phyloP scores from a whole-genome alignment of 140 eudicot genomes.

The Senecio squalidus region DNA sequence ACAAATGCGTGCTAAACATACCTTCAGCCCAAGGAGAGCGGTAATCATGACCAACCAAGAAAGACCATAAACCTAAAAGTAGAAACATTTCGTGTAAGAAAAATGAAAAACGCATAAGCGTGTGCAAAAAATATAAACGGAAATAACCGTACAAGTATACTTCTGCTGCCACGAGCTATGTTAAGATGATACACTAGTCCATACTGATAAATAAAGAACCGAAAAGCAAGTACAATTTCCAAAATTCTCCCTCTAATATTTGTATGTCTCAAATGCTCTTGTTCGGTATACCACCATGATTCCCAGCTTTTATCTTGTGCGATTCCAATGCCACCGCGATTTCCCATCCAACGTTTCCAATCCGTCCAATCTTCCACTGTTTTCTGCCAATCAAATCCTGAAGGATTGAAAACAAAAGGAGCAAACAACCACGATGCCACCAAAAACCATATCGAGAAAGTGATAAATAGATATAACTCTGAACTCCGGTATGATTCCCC shows the following conservation, averaged over 20 bases:
- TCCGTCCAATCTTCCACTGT: constrained; percentile 99
- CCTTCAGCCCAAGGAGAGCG: constrained; percentile 82
- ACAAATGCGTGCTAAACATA: constrained; percentile 24
- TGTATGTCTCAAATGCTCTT: constrained; percentile 75
- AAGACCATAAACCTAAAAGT: constrained; percentile 75
- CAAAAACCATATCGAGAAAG: constrained; percentile 93
- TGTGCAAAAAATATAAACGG: not conserved
- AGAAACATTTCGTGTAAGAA: not conserved
- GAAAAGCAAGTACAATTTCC: constrained; percentile 73
- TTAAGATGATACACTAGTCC: constrained; percentile 94
- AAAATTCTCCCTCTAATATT: constrained; percentile 65
- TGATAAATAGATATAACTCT: constrained; percentile 52
- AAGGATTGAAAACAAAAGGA: constrained; percentile 93
- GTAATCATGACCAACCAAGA: constrained; percentile 92
- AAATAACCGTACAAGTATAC: constrained; percentile 51
- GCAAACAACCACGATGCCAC: constrained; percentile 96
- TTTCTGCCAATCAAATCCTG: constrained; percentile 99
- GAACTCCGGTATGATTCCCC: constrained; percentile 76
- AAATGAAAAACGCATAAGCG: not conserved
- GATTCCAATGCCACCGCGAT: constrained; percentile 93
- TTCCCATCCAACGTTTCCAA: constrained; percentile 99
- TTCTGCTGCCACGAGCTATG: constrained; percentile 65
- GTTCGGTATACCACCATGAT: constrained; percentile 96
- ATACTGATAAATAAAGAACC: constrained; percentile 88
- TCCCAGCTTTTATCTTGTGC: constrained; percentile 95